phyloP scores from a whole-genome alignment of 2,329 filamentous ascomycete genomes.

The Thielaviopsis euricoi region DNA sequence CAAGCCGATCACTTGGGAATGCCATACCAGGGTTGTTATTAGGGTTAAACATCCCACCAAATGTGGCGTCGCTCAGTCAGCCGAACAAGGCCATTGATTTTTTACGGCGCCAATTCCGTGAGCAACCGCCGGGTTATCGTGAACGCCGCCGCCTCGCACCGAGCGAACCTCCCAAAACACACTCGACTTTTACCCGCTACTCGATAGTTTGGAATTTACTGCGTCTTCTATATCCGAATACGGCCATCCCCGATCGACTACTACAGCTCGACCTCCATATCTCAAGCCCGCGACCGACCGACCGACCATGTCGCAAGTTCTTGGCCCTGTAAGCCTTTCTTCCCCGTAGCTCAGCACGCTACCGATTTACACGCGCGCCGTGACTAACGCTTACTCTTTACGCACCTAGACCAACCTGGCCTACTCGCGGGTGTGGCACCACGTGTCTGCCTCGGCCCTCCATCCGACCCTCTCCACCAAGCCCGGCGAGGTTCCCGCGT shows the following conservation, averaged over 20 bases:
- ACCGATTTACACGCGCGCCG: too few species aligned
- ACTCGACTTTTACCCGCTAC: neutral
- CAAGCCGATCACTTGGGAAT: neutral
- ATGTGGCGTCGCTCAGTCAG: conserved; percentile 8
- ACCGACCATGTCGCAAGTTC: conserved; percentile 56
- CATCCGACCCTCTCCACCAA: conserved; percentile 44
- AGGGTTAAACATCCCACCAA: conserved; percentile 5
- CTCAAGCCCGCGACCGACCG: conserved; percentile 3
- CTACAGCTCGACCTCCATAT: neutral
- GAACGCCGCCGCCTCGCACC: neutral
- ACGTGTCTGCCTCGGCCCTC: conserved; percentile 53
- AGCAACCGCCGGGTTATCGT: neutral
- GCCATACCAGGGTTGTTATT: neutral
- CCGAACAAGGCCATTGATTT: conserved; percentile 4
- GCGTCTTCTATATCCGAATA: neutral
- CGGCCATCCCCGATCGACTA: neutral
- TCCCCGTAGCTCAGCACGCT: neutral
- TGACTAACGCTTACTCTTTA: conserved; percentile 10
- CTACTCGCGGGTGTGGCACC: conserved; percentile 93
- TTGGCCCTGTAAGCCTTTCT: conserved; percentile 46
- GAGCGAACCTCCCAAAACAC: neutral
- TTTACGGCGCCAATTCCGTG: neutral
- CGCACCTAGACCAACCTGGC: conserved; percentile 67
- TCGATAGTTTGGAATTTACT: neutral
- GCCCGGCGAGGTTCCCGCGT: conserved; percentile 46